A percentile compares a stretch with the other conserved stretches of the same genome.
Conservation (phyloP, 2,329 filamentous ascomycete genomes). For the Teratosphaeria zuluensis region DNA sequence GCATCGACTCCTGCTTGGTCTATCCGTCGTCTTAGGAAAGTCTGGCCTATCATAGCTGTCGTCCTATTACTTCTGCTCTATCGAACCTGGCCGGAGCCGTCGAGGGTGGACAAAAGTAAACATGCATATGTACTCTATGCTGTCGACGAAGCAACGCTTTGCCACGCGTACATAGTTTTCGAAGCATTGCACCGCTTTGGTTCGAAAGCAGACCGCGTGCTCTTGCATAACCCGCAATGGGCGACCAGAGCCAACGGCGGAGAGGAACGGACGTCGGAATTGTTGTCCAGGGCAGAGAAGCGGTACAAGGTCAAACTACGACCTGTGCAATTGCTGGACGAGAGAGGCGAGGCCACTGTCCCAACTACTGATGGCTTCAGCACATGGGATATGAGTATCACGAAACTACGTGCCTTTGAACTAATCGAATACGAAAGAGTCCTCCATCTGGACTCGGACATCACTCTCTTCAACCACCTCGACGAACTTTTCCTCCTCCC, state of each 20-base stretch:
- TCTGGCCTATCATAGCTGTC: background rate
- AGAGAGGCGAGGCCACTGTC: constrained; percentile 4
- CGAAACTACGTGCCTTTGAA: constrained; percentile 59
- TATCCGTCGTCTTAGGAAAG: background rate
- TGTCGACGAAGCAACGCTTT: constrained; percentile 33
- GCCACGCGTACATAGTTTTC: constrained; percentile 36
- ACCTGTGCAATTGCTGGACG: constrained; percentile 7
- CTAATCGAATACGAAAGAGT: constrained; percentile 52
- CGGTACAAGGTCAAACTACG: constrained; percentile 39
- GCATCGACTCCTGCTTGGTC: background rate
- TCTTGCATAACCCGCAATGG: constrained; percentile 28
- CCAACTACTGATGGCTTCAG: background rate
- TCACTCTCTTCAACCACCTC: constrained; percentile 48
- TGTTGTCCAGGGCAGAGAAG: constrained; percentile 39
- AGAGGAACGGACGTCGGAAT: constrained; percentile 24
- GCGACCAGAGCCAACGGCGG: constrained; percentile 1
- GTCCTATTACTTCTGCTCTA: constrained; percentile 3
- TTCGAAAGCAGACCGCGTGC: constrained; percentile 34
- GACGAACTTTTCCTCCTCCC: constrained; percentile 63
- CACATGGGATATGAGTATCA: constrained; percentile 52
- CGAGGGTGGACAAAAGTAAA: constrained; percentile 21
- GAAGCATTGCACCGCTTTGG: constrained; percentile 31
- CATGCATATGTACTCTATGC: constrained; percentile 38
- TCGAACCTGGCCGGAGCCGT: constrained; percentile 2
- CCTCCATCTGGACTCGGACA: constrained; percentile 52